Evolutionary conservation across 2,329 filamentous ascomycete genomes (phyloP), one percentile per base, ranked within the genome.

Genomic region (Trematosphaeria pertusa): DNA sequence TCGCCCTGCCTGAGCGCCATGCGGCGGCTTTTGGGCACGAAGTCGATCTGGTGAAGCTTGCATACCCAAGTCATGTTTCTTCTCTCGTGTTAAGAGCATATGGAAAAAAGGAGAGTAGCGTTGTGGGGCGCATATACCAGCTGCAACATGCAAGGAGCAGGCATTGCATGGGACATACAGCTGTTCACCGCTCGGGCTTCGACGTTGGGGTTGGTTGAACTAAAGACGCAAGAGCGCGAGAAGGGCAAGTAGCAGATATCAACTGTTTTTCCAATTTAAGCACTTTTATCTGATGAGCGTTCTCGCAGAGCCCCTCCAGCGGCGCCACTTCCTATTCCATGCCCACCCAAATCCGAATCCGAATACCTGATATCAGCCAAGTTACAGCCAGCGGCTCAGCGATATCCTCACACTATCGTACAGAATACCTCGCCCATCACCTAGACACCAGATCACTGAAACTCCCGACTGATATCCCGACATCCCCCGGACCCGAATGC

Each of bases 381-480:
- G 59, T 51, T 58, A 62, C 61, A 64, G 50, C 62, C 62, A 61
- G 58, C 59, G 61, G 56, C 58, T 59, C 55, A 52, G 54, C 53
- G 37, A 52, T 52, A 64, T 62, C 56, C 52, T 61, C 28, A 64
- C 64, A 69, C 55, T 50, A 56, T 59, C 50, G 45, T 57, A 59
- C 56, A 59, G 49, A 57, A 54, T 58, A 55, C 49, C 50, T 42
- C 37, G 22, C 38, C 45, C 46, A 49, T 30, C 49, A 57, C 56
- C 52, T 50, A 52, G 49, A 61, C 50, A 50, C 52, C 62, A 52
- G 36, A 47, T 58, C 61, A 52, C 60, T 62, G 50, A 53, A 63
- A 62, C 60, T 59, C 59, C n/a, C 58, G 46, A 56, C 51, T 58
- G 57, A 63, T 58, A 59, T 48, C 42, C 58, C 46, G 41, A 56